These are phyloP conservation scores for Cryptomeria japonica DNA, from an alignment of 75 land plant genomes.

Conservation along the genomic window DNA sequence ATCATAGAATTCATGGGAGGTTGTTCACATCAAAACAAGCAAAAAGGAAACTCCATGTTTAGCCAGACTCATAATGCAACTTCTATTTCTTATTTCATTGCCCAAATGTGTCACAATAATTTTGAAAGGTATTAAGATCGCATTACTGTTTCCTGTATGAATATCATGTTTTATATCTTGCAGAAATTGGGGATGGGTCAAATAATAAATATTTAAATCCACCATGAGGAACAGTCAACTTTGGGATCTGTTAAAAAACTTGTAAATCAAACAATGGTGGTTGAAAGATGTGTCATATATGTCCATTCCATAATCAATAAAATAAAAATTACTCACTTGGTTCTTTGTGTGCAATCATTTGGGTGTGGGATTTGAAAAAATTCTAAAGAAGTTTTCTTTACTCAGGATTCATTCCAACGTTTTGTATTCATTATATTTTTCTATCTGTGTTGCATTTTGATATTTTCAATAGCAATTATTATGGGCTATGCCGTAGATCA, in stretches of 20 bases:
- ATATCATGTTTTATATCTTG: neutral
- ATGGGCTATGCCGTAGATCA: neutral
- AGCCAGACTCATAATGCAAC: neutral
- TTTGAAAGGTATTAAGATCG: neutral
- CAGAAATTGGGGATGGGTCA: too few relatives aligned
- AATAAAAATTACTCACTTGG: neutral
- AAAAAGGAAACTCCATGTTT: neutral
- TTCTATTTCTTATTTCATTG: neutral
- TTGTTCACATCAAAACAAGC: neutral
- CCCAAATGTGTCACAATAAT: neutral
- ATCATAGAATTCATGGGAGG: neutral
- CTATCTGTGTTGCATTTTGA: neutral
- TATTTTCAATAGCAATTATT: neutral
- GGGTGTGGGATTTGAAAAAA: neutral
- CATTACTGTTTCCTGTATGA: neutral
- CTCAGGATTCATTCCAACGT: neutral
- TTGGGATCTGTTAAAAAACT: too few relatives aligned
- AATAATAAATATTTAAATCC: too few relatives aligned
- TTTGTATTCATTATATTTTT: conserved; percentile 2
- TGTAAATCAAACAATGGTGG: neutral
- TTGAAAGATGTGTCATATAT: neutral
- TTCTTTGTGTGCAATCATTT: too few relatives aligned
- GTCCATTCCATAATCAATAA: neutral
- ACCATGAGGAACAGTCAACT: too few relatives aligned
- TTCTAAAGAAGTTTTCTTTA: too few relatives aligned